phyloP scores from a whole-genome alignment of 805 yeast species.

The Suhomyces xylopsoci region DNA sequence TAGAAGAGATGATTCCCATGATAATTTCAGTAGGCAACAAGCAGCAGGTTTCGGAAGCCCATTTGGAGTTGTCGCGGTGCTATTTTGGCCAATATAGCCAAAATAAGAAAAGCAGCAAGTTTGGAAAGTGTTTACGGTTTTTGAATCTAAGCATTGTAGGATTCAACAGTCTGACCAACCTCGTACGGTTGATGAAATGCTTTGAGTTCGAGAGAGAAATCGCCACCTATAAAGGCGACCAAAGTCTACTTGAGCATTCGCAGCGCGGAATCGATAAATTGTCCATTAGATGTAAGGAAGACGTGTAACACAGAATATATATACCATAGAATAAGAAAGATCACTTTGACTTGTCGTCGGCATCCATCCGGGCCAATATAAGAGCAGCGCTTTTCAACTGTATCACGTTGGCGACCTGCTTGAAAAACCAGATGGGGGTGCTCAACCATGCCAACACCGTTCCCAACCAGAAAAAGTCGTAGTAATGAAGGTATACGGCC shows the following conservation, averaged over 20 bases:
- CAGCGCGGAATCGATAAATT: constrained; percentile 24
- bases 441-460: constrained; percentile 56
- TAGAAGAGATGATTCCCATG: constrained; percentile 41
- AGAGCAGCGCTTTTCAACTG: constrained; percentile 86
- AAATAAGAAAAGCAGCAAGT: constrained; percentile 7
- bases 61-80: constrained; percentile 29
- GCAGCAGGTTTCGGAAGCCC: constrained; percentile 34
- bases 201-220: constrained; percentile 38
- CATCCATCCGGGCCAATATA: constrained; percentile 75
- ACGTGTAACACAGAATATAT: constrained; percentile 7
- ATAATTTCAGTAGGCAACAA: constrained; percentile 39
- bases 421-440: constrained; percentile 85
- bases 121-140: constrained; percentile 33
- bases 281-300: constrained; percentile 25
- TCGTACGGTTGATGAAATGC: constrained; percentile 37
- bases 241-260: constrained; percentile 32
- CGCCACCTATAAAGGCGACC: constrained; percentile 28
- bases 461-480: constrained; percentile 59
- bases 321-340: background rate
- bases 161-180: constrained; percentile 37
- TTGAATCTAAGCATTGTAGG: constrained; percentile 45
- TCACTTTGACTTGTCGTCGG: constrained; percentile 40
- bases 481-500: constrained; percentile 77
- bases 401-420: constrained; percentile 84
- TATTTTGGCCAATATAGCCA: constrained; percentile 12